Conservation (phyloP, 2,329 filamentous ascomycete species). For the Pseudocercospora fijiensis region DNA sequence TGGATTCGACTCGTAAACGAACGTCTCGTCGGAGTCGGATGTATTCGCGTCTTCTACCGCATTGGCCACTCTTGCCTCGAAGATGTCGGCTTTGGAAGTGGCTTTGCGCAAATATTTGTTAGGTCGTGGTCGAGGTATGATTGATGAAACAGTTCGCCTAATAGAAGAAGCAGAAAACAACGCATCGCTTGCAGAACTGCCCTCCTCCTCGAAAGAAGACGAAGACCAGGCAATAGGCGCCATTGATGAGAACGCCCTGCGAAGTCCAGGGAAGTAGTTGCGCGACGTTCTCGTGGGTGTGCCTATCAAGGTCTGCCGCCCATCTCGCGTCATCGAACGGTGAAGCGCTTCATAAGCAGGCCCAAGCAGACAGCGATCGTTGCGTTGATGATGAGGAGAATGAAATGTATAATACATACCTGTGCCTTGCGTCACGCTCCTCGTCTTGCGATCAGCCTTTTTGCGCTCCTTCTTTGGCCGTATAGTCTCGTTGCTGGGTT, state of each 20-base stretch:
- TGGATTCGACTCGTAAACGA: slow-evolving; percentile 98
- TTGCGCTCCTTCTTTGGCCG: slow-evolving; percentile 92
- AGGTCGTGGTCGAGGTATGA: slow-evolving; percentile 30
- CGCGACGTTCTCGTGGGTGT: neutral
- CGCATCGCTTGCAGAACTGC: neutral
- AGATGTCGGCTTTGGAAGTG: slow-evolving; percentile 95
- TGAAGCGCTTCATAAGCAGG: slow-evolving; percentile 12
- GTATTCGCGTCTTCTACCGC: slow-evolving; percentile 95
- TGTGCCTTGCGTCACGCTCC: slow-evolving; percentile 67
- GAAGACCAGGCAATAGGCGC: slow-evolving; percentile 1
- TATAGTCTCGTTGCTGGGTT: slow-evolving; percentile 93
- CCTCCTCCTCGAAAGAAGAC: slow-evolving; percentile 1
- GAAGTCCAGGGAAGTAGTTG: slow-evolving; percentile 2
- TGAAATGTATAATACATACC: slow-evolving; percentile 56
- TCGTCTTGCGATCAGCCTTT: slow-evolving; percentile 71
- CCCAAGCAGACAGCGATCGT: neutral
- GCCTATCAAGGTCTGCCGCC: neutral
- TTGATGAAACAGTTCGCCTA: slow-evolving; percentile 15
- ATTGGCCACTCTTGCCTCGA: slow-evolving; percentile 93
- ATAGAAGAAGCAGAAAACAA: slow-evolving; percentile 7
- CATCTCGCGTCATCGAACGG: neutral
- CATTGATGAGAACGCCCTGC: slow-evolving; percentile 4
- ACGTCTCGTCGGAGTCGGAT: slow-evolving; percentile 96
- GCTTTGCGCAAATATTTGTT: slow-evolving; percentile 52
- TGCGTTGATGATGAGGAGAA: slow-evolving; percentile 14